Evolutionary conservation across 139 green algal species (phyloP).

Genomic region (Yamagishiella unicocca): DNA sequence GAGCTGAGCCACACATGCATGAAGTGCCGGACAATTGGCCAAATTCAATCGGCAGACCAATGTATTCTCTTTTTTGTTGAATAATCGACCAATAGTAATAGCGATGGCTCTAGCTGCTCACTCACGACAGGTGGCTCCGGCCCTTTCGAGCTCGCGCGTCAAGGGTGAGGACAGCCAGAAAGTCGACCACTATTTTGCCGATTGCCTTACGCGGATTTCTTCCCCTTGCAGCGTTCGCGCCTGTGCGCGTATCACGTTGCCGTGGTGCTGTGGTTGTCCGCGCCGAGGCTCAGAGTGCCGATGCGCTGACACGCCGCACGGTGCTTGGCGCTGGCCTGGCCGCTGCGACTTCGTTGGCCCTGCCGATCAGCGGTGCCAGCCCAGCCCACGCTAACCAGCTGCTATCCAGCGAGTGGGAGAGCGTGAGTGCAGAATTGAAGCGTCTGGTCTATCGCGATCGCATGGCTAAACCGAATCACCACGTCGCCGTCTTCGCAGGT

Average conservation of each 20-base stretch:
- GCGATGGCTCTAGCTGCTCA: slow-evolving; percentile 40
- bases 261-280: slow-evolving; percentile 32
- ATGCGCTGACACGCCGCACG: slow-evolving; percentile 9
- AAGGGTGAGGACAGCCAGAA: slow-evolving; percentile 1
- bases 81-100: background rate
- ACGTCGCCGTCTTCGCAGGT: slow-evolving; percentile 58
- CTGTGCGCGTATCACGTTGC: slow-evolving; percentile 4
- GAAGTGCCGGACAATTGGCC: slow-evolving; percentile 1
- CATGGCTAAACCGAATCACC: background rate
- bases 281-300: slow-evolving; percentile 33
- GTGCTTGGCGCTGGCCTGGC: slow-evolving; percentile 47
- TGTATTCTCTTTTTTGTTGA: background rate
- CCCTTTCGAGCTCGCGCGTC: slow-evolving; percentile 1
- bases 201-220: background rate
- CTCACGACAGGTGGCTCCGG: background rate
- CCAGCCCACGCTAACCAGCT: slow-evolving; percentile 61
- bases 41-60: background rate
- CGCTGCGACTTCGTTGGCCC: background rate
- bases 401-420: slow-evolving; percentile 78
- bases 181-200: background rate
- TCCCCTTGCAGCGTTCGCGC: slow-evolving; percentile 34
- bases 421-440: slow-evolving; percentile 49
- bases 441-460: background rate
- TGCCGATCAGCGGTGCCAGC: background rate
- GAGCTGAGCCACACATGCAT: slow-evolving; percentile 5